Evolutionary conservation across 2,329 filamentous ascomycete genomes (phyloP).

Genomic region (Ophiostoma novo-ulmi): DNA sequence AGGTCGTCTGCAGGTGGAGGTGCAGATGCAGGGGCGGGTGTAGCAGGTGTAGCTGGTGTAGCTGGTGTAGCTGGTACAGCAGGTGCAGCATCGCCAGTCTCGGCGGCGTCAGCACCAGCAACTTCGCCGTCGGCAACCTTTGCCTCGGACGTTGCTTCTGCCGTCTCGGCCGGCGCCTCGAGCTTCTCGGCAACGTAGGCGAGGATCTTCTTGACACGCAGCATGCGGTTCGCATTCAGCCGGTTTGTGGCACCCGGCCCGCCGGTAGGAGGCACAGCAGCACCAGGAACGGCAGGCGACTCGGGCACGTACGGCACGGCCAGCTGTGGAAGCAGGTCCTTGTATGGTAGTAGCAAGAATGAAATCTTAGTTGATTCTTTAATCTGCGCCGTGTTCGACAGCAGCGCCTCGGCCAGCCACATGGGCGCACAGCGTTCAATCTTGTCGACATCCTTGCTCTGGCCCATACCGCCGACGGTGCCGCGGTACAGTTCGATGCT

Average conservation of each 20-base stretch:
- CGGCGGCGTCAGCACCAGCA: conserved; percentile 23
- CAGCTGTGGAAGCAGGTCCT: conserved; percentile 68
- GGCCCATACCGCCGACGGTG: conserved; percentile 69
- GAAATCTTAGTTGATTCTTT: conserved; percentile 98
- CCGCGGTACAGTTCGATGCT: conserved; percentile 86
- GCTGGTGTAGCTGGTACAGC: background rate
- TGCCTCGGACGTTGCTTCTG: conserved; percentile 23
- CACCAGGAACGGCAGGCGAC: background rate
- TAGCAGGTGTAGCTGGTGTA: background rate
- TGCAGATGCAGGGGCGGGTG: background rate
- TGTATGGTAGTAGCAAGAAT: conserved; percentile 80
- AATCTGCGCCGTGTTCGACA: conserved; percentile 72
- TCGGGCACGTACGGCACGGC: conserved; percentile 44
- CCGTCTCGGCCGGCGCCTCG: conserved; percentile 1
- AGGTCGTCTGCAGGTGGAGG: conserved; percentile 42
- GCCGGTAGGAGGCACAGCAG: background rate
- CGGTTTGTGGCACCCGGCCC: conserved; percentile 70
- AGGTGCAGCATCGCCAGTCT: background rate
- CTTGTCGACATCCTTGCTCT: conserved; percentile 62
- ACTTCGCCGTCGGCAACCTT: conserved; percentile 29
- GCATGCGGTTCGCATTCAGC: conserved; percentile 93
- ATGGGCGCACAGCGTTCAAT: conserved; percentile 83
- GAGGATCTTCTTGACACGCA: conserved; percentile 90
- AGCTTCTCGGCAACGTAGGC: conserved; percentile 89
- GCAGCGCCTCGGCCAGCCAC: conserved; percentile 85